phyloP scores from a whole-genome alignment of 371 early-diverging fungal species.

The Haplosporangium sp. region DNA sequence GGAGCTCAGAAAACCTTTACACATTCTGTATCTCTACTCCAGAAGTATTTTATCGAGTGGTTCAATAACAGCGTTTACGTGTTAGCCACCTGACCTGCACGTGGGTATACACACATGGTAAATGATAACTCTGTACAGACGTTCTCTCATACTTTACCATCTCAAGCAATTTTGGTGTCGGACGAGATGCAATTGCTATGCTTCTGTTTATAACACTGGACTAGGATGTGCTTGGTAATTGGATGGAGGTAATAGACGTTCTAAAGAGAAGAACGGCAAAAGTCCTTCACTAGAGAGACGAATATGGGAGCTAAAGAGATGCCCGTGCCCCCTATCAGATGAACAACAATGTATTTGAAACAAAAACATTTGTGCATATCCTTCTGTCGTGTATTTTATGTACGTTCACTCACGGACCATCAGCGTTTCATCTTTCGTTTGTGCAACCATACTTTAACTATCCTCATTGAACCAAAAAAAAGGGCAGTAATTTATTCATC shows the following conservation, averaged over 20 bases:
- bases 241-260: too few relatives aligned
- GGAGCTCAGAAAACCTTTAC: neutral
- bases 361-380: neutral
- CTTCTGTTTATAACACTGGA: too few relatives aligned
- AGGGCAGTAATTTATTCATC: neutral
- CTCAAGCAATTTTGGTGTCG: neutral
- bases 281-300: neutral
- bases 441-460: neutral
- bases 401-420: too few relatives aligned
- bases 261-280: conserved; percentile 1
- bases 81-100: too few relatives aligned
- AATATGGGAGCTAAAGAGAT: neutral
- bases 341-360: neutral
- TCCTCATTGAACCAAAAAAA: too few relatives aligned
- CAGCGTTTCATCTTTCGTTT: neutral
- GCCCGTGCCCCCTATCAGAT: neutral
- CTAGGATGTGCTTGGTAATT: too few relatives aligned
- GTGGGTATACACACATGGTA: neutral
- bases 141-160: neutral
- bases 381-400: neutral
- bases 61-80: too few relatives aligned
- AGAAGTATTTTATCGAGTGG: too few relatives aligned
- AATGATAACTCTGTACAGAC: neutral
- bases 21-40: too few relatives aligned
- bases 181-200: too few relatives aligned